Percentiles rank a stretch among this genome's conserved stretches.
phyloP scores from a whole-genome alignment of 768 basidiomycete genomes.

The Cystobasidiopsis lactophilus region DNA sequence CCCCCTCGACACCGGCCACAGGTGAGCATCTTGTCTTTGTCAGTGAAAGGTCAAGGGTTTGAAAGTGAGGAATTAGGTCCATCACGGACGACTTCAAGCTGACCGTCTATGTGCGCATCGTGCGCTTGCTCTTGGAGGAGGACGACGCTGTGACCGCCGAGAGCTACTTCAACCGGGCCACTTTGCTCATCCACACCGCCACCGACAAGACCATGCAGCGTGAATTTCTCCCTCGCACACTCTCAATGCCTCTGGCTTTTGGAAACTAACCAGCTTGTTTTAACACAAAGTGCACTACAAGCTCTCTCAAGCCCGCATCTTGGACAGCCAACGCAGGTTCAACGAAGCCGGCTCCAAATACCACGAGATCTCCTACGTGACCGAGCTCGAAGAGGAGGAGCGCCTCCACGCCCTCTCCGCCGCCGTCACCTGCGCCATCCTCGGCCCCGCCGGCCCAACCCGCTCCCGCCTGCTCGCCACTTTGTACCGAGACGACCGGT shows the following conservation, averaged over 20 bases:
- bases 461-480: conserved; percentile 80
- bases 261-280: background rate
- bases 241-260: background rate
- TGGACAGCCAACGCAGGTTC: conserved; percentile 77
- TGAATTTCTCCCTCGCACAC: background rate
- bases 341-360: conserved; percentile 82
- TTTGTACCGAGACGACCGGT: conserved; percentile 81
- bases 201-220: conserved; percentile 50
- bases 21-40: conserved; percentile 32
- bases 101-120: conserved; percentile 74
- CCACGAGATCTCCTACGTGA: conserved; percentile 48
- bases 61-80: conserved; percentile 29
- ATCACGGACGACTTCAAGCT: conserved; percentile 68
- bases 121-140: conserved; percentile 79
- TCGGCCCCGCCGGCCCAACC: conserved; percentile 91
- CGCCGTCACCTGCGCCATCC: conserved; percentile 84
- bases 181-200: conserved; percentile 60
- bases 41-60: background rate
- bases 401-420: conserved; percentile 66
- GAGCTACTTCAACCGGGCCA: conserved; percentile 89
- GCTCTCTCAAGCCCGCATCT: conserved; percentile 80
- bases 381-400: conserved; percentile 78
- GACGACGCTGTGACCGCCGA: conserved; percentile 96
- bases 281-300: conserved; percentile 42
- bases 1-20: conserved; percentile 66